Evolutionary conservation across 2,329 filamentous ascomycete genomes (phyloP).

Genomic region (Sordariomycetes sp.): DNA sequence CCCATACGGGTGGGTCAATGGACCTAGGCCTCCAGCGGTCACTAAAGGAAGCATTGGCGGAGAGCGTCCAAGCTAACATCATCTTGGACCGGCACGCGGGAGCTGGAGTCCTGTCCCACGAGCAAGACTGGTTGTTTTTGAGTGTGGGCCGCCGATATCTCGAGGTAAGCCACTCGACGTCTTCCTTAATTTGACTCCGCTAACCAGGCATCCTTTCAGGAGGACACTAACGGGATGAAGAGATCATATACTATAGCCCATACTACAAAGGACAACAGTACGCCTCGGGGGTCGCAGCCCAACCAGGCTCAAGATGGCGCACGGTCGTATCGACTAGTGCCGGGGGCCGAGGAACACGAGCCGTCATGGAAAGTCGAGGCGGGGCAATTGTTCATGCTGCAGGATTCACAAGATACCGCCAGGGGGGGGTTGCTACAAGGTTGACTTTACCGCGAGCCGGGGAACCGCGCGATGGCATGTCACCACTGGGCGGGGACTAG

Average conservation of each 20-base stretch:
- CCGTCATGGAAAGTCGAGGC: background rate
- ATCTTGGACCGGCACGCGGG: background rate
- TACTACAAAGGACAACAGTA: too few relatives aligned
- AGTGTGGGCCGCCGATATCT: background rate
- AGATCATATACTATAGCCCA: background rate
- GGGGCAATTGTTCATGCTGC: background rate
- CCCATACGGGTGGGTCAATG: background rate
- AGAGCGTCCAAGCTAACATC: background rate
- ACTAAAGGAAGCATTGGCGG: background rate
- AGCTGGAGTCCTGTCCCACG: too few relatives aligned
- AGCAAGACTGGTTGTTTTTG: background rate
- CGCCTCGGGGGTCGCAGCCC: background rate
- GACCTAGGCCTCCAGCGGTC: background rate
- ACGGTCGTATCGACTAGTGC: background rate
- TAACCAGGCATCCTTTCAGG: background rate
- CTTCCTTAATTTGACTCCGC: too few relatives aligned
- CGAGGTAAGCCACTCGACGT: background rate
- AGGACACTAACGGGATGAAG: background rate
- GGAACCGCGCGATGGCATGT: too few relatives aligned
- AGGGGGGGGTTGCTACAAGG: too few relatives aligned
- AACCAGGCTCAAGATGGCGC: background rate
- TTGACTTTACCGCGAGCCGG: too few relatives aligned
- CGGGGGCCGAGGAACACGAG: background rate
- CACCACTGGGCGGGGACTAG: too few relatives aligned
- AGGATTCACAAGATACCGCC: background rate